Evolutionary conservation across 2,329 filamentous ascomycete species (phyloP), one percentile per base, ranked within the genome.

Genomic region (Fusarium incarnatum): DNA sequence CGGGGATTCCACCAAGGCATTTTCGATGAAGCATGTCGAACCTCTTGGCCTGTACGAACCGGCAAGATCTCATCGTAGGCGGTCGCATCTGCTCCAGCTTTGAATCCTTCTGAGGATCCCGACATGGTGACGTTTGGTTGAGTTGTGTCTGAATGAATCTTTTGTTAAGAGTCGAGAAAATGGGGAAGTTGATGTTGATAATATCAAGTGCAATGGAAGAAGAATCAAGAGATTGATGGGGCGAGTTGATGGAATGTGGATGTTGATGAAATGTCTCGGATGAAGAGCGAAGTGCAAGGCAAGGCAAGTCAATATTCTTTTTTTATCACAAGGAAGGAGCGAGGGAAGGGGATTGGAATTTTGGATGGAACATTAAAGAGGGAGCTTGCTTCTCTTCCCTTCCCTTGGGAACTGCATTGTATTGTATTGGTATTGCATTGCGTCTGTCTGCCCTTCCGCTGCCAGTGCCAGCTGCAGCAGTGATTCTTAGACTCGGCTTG

Each of bases 1-100:
- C 81, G 80, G 1, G 84, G 83, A 65, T 88, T 81, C 77, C 83
- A 87, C 77, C 76, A 79, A 10, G 79, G 77, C 64, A 75, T 77
- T 28, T 66, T 72, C 8, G 77, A 64, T 18, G 73, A 70, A 18
- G 71, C 73, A 23, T 60, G 72, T 6, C 67, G 72, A 22, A 73
- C 25, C 60, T 64, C 65, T 48, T 71, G 61, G 27, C 68, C 67
- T 28, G 63, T 56, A 4, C 69, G 59, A 37, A 65, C 47, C 20
- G 76, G 67, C 50, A 72, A 52, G 48, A 78, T 70, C 47, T 79
- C 76, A 23, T 79, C 75, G 56, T 79, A 78, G 20, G 61, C 55
- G 2, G 76, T 71, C 16, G 61, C n/a, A 20, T 73, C 75, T 53
- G 34, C 25, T 49, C 69, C 74, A n/a, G 75, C 60, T 44, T 73